Base-by-base conservation (phyloP, 257 asterid genomes). In the Scutellaria baicalensis region DNA sequence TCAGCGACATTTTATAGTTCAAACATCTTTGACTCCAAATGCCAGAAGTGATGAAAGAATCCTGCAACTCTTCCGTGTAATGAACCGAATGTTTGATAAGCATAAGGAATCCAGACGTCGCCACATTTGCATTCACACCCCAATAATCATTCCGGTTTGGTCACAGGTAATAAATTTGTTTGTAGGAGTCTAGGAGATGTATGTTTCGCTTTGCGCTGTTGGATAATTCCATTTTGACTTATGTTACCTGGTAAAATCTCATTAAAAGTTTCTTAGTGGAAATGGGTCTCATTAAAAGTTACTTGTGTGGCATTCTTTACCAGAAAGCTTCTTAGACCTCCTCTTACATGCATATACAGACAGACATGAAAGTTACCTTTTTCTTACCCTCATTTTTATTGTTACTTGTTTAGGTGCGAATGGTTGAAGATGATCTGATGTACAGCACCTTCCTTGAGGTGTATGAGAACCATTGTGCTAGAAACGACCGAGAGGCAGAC, bases 21-120 rank as follows among this genome's bases (percentile, higher is more conserved):
- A 94, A 84, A 94, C 99, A 73, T 94, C 99, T 56, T 70, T 94
- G 81, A 94, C 99, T n/a, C 99, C 99, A 48, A 94, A 94, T 78
- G 99, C 99, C 57, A 88, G 99, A 78, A 94, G 99, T 55, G 99
- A 94, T 83, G 99, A 94, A 75, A 88, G 99, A 77, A 94, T 94
- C 75, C 83, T 94, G 88, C 99, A 94, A 68, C 97, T 94, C 75
- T 94, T 91, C 89, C 99, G 97, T 57, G 89, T 89, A 21, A 89
- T 94, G 97, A 94, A 94, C 79, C 72, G 82, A 73, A 94, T 94
- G 99, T 94, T 94, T 78, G 99, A 94, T 82, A 94, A 94, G 85
- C 96, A 94, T 82, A 89, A 94, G 91, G 99, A 94, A 80, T 94
- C 99, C 12, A 84, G 97, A 69, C 92, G 95, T 47, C 96, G 99